A percentile compares a stretch with the other conserved stretches of the same genome.
Conservation (phyloP, 1,139 yeast species). For the Williopsis jadinii region DNA sequence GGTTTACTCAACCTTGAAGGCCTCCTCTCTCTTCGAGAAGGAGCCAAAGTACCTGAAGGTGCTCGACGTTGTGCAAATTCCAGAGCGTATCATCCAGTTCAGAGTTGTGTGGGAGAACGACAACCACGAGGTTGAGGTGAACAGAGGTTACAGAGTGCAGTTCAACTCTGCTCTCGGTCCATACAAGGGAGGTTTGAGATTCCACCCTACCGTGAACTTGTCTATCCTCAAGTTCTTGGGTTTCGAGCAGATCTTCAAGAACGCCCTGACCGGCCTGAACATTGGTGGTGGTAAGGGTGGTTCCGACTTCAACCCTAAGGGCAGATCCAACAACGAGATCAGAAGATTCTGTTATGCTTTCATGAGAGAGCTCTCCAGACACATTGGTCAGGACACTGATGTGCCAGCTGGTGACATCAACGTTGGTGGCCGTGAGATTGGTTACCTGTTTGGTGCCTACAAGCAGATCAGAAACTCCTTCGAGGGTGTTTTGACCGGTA, state of each 20-base stretch:
- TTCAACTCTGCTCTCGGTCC: slow-evolving; percentile 98
- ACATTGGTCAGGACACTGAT: slow-evolving; percentile 95
- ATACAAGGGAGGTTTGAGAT: slow-evolving; percentile 97
- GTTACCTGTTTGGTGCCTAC: slow-evolving; percentile 96
- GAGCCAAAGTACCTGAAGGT: slow-evolving; percentile 89
- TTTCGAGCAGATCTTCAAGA: slow-evolving; percentile 97
- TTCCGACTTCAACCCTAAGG: slow-evolving; percentile 95
- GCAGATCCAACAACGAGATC: slow-evolving; percentile 85
- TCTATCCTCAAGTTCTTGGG: slow-evolving; percentile 95
- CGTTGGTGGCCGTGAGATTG: slow-evolving; percentile 48
- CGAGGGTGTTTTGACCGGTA: slow-evolving; percentile 98
- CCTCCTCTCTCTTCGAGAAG: slow-evolving; percentile 82
- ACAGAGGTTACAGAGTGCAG: slow-evolving; percentile 97
- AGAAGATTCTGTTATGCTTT: slow-evolving; percentile 94
- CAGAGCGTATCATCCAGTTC: slow-evolving; percentile 95
- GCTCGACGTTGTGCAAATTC: slow-evolving; percentile 85
- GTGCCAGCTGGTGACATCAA: slow-evolving; percentile 94
- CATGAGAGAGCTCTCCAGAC: slow-evolving; percentile 93
- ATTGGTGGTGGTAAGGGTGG: slow-evolving; percentile 99
- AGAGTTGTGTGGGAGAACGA: slow-evolving; percentile 98
- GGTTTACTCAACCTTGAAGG: slow-evolving; percentile 80
- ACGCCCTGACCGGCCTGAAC: slow-evolving; percentile 92
- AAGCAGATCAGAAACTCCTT: slow-evolving; percentile 85
- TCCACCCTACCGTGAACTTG: slow-evolving; percentile 95
- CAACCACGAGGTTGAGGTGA: slow-evolving; percentile 83